A percentile compares a stretch with the other conserved stretches of the same genome.
phyloP scores from a whole-genome alignment of 2,329 filamentous ascomycete genomes.

The Orbilia javanica region DNA sequence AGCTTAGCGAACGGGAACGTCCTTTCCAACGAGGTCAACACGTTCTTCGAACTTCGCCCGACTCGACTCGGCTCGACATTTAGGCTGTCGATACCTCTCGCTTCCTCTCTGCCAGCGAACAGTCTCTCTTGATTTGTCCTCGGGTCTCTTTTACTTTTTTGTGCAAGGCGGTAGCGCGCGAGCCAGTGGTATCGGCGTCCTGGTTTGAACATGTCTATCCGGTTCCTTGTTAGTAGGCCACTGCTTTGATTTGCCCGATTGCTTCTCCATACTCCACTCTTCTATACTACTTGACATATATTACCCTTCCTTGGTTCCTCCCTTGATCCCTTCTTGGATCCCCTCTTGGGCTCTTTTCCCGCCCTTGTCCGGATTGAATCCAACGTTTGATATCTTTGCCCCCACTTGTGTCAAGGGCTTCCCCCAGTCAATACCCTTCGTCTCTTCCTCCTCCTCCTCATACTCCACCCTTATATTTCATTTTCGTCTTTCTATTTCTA shows the following conservation, averaged over 20 bases:
- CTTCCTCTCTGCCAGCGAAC: conserved; percentile 13
- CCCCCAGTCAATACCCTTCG: conserved; percentile 15
- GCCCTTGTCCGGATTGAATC: conserved; percentile 6
- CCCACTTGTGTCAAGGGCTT: conserved; percentile 3
- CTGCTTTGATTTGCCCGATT: conserved; percentile 56
- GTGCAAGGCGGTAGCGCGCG: conserved; percentile 22
- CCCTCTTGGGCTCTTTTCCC: too few species aligned
- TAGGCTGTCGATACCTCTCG: not conserved
- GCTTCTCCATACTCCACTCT: conserved; percentile 15
- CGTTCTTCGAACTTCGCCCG: conserved; percentile 19
- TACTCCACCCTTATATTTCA: conserved; percentile 9
- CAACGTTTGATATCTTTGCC: conserved; percentile 3
- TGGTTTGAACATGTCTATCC: conserved; percentile 58
- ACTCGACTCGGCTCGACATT: conserved; percentile 5
- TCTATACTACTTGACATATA: conserved; percentile 31
- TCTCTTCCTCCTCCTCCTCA: too few species aligned
- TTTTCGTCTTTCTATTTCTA: not conserved
- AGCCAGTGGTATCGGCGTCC: conserved; percentile 46
- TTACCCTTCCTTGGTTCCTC: conserved; percentile 9
- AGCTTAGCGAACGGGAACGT: conserved; percentile 53
- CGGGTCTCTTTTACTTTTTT: not conserved
- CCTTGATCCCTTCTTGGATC: not conserved
- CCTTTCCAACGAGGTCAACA: conserved; percentile 58
- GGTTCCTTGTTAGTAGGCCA: conserved; percentile 59
- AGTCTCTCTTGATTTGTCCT: conserved; percentile 9